These are phyloP conservation scores for Colletotrichum filicis DNA, from an alignment of 2,329 filamentous ascomycete species.

Conservation along the genomic window DNA sequence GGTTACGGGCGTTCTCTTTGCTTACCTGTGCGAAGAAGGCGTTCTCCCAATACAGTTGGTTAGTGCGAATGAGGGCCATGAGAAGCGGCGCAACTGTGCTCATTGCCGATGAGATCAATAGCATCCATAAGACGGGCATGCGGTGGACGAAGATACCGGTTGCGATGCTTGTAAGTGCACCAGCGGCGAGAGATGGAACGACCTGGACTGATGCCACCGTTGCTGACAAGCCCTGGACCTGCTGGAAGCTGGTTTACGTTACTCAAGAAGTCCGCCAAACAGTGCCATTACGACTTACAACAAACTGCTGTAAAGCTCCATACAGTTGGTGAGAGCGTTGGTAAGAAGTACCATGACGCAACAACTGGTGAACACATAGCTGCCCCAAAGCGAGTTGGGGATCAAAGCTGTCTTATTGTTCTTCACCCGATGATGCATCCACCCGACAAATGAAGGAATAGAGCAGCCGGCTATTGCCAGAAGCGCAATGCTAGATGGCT, in stretches of 20 bases:
- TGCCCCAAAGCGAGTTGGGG: conserved; percentile 66
- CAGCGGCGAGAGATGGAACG: conserved; percentile 49
- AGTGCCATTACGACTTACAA: conserved; percentile 45
- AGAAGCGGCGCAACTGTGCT: conserved; percentile 53
- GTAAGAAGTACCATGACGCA: conserved; percentile 57
- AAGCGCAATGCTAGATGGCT: neutral
- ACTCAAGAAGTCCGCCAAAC: neutral
- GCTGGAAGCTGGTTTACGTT: conserved; percentile 50
- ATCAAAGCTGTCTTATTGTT: conserved; percentile 45
- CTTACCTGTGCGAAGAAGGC: conserved; percentile 47
- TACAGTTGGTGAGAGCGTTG: conserved; percentile 52
- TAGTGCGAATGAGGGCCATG: conserved; percentile 56
- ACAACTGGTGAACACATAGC: conserved; percentile 59
- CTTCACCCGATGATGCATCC: conserved; percentile 18
- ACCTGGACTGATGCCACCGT: conserved; percentile 53
- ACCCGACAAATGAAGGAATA: neutral
- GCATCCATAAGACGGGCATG: conserved; percentile 44
- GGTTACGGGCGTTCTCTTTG: neutral
- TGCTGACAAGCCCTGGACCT: conserved; percentile 52
- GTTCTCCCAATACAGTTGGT: conserved; percentile 56
- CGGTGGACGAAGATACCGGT: conserved; percentile 49
- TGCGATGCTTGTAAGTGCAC: conserved; percentile 44
- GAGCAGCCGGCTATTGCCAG: conserved; percentile 5
- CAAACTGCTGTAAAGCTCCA: conserved; percentile 54
- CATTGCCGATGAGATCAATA: conserved; percentile 45